Percentiles rank a stretch among this genome's conserved stretches.
These are phyloP conservation scores for Macrophomina tecta DNA, from an alignment of 2,329 filamentous ascomycete species.

Conservation along the genomic window DNA sequence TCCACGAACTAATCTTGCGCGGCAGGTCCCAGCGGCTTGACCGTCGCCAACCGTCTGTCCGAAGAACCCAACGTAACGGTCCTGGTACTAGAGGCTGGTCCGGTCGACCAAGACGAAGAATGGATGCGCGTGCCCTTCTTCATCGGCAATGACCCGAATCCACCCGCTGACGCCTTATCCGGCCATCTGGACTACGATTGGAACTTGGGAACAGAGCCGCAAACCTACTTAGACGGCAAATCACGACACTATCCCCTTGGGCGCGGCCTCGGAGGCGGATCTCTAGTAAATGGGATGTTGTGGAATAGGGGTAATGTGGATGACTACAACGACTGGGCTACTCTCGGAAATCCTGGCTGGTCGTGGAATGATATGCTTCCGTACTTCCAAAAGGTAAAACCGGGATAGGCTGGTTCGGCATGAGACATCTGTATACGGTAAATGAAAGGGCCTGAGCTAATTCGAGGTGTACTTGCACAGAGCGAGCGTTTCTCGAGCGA, in stretches of 20 bases:
- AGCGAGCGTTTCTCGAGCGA: conserved; percentile 36
- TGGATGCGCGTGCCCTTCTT: conserved; percentile 24
- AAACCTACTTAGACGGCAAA: conserved; percentile 28
- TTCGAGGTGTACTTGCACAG: conserved; percentile 20
- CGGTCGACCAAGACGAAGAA: conserved; percentile 35
- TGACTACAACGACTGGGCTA: conserved; percentile 31
- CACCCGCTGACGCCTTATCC: conserved; percentile 36
- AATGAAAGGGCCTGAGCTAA: background rate
- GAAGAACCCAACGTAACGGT: conserved; percentile 39
- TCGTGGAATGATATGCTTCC: conserved; percentile 38
- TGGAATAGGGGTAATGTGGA: conserved; percentile 23
- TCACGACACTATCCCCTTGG: conserved; percentile 25
- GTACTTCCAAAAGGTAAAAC: conserved; percentile 42
- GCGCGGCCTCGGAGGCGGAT: conserved; percentile 30
- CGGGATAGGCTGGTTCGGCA: background rate
- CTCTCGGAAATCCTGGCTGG: conserved; percentile 33
- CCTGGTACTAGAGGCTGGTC: conserved; percentile 39
- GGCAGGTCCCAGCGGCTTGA: conserved; percentile 12
- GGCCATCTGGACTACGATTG: conserved; percentile 42
- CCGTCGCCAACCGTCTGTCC: conserved; percentile 37
- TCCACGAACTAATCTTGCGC: background rate
- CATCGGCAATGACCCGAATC: conserved; percentile 27
- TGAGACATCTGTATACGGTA: too few species aligned
- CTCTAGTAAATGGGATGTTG: conserved; percentile 30
- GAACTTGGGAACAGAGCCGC: conserved; percentile 38